Evolutionary conservation across 2,329 filamentous ascomycete genomes (phyloP), one percentile per base, ranked within the genome.

Genomic region (Elsinoe australis): DNA sequence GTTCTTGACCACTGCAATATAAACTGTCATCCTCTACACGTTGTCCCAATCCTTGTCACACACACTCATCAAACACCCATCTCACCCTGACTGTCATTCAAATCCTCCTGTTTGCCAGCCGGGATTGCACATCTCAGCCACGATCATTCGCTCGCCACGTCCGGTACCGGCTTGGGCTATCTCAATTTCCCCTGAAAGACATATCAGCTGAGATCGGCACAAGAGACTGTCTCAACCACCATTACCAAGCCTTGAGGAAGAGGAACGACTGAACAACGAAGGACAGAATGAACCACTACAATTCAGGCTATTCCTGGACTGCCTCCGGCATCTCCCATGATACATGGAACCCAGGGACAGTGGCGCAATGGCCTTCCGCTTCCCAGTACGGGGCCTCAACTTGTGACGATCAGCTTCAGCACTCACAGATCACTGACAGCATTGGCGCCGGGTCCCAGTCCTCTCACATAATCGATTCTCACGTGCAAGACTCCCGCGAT

Each of bases 1-100:
- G 9, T 14, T 14, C n/a, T 32, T 15, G 24, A 19, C 21, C 28
- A 26, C 39, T 31, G n/a, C 14, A 19, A 44, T 44, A 31, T 44
- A 44, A 31, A 28, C 39, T 44, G 39, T 44, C 39, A 44, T 44
- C 14, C 12, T 12, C 14, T 15, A 29, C 26, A 15, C n/a, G 18
- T 31, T 15, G 28, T 5, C 26, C 26, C 19, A 17, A 44, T 32
- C 39, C 39, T 31, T 44, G 39, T 44, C 39, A 44, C 39, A 42
- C 34, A 41, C 39, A 29, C 21, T 31, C 14, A 44, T 44, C 39
- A 32, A 44, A 32, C 24, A 44, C 12, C 14, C 2, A n/a, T 4
- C 12, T 21, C 17, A 24, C 18, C 36, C 9, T n/a, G 18, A 26
- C 26, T 22, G 28, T 41, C 36, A 41, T 12, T 41, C 10, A 6